Percentiles rank a stretch among this genome's conserved stretches.
These are phyloP conservation scores for Scolecobasidium constrictum DNA, from an alignment of 2,329 filamentous ascomycete genomes.

Conservation along the genomic window DNA sequence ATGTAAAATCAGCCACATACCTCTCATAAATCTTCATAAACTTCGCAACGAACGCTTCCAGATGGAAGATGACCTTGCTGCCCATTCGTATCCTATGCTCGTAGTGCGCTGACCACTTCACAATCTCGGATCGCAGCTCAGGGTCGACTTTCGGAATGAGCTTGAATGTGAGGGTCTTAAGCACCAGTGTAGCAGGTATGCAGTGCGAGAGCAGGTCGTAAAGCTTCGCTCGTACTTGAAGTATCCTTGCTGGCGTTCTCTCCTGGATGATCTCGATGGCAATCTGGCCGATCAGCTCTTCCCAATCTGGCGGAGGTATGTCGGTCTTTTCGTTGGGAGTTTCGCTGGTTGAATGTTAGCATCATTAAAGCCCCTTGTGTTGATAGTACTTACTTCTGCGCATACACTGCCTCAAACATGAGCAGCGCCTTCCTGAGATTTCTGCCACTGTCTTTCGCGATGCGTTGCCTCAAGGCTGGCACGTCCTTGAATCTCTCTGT, in stretches of 20 bases:
- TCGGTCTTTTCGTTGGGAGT: constrained; percentile 77
- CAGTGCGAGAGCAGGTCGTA: constrained; percentile 96
- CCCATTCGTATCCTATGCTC: constrained; percentile 90
- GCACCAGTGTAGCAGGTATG: constrained; percentile 85
- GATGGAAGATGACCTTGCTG: constrained; percentile 91
- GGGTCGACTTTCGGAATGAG: constrained; percentile 81
- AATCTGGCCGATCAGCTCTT: constrained; percentile 77
- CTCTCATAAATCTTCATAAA: constrained; percentile 96
- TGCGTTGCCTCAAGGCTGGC: constrained; percentile 65
- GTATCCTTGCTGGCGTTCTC: constrained; percentile 77
- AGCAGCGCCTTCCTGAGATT: constrained; percentile 83
- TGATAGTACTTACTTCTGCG: constrained; percentile 66
- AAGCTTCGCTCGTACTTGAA: constrained; percentile 84
- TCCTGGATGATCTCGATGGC: constrained; percentile 92
- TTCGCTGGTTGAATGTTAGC: constrained; percentile 50
- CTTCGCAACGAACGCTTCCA: constrained; percentile 97
- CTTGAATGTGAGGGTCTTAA: constrained; percentile 93
- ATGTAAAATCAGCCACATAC: constrained; percentile 34
- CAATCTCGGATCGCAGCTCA: constrained; percentile 77
- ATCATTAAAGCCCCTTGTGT: constrained; percentile 3
- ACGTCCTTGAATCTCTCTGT: constrained; percentile 76
- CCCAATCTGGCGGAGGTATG: constrained; percentile 95
- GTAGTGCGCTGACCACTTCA: constrained; percentile 94
- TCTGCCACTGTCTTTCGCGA: constrained; percentile 81
- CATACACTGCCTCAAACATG: constrained; percentile 96